Evolutionary conservation across 2,329 filamentous ascomycete species (phyloP).

Genomic region (Colletotrichum phormii): DNA sequence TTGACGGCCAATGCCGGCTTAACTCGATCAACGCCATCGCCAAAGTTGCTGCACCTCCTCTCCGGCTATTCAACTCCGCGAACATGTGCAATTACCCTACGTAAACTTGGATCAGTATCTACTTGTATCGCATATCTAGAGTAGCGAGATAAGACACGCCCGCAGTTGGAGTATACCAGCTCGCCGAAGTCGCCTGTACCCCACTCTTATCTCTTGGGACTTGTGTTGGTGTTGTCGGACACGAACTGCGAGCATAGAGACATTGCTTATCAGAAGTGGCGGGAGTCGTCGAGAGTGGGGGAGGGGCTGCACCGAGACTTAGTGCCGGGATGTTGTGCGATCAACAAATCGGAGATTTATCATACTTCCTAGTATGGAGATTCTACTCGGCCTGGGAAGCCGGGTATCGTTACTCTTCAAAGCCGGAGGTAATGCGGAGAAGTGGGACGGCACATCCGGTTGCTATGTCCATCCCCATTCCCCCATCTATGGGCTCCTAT

Average conservation of each 20-base stretch:
- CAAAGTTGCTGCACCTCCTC: neutral
- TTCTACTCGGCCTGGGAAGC: neutral
- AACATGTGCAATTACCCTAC: neutral
- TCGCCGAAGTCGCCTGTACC: conserved; percentile 1
- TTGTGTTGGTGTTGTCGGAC: neutral
- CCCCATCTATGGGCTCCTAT: conserved; percentile 25
- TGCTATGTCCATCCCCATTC: conserved; percentile 26
- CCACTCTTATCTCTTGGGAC: conserved; percentile 27
- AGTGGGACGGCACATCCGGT: neutral
- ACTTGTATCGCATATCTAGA: neutral
- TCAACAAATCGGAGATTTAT: neutral
- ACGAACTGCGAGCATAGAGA: neutral
- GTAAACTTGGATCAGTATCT: neutral
- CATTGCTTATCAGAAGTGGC: conserved; percentile 15
- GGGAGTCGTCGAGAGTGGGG: conserved; percentile 16
- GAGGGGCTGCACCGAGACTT: neutral
- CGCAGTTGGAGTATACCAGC: neutral
- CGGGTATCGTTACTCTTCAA: conserved; percentile 4
- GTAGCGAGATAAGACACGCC: conserved; percentile 16
- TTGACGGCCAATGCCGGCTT: neutral
- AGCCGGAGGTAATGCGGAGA: conserved; percentile 18
- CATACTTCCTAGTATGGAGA: neutral
- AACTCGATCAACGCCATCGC: neutral
- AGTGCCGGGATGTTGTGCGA: neutral
- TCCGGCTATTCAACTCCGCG: neutral